phyloP scores from a whole-genome alignment of 768 basidiomycete species.

The Tylopilus vinaceipallidus region DNA sequence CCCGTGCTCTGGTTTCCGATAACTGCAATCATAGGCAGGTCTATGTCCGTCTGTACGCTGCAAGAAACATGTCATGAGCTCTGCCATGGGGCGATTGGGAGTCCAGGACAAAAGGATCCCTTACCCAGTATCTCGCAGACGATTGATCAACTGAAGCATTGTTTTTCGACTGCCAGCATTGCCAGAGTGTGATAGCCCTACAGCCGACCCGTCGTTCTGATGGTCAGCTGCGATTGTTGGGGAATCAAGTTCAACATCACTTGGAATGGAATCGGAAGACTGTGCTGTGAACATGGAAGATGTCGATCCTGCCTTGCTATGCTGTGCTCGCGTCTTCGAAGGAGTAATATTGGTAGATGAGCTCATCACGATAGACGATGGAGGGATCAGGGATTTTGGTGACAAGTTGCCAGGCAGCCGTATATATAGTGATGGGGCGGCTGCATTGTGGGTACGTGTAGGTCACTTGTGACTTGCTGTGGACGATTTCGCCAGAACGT shows the following conservation, averaged over 20 bases:
- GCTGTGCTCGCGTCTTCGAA: neutral
- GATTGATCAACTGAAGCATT: constrained; percentile 60
- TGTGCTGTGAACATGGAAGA: neutral
- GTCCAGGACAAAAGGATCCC: neutral
- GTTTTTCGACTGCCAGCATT: constrained; percentile 42
- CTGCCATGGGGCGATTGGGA: too few relatives aligned
- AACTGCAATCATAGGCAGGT: constrained; percentile 71
- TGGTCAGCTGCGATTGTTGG: neutral
- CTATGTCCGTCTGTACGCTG: constrained; percentile 68
- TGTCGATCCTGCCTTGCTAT: neutral
- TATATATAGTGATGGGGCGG: too few relatives aligned
- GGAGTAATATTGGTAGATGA: neutral
- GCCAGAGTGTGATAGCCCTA: constrained; percentile 53
- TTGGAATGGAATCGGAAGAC: neutral
- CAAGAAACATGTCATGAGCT: neutral
- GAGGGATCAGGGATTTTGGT: too few relatives aligned
- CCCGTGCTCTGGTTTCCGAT: constrained; percentile 76
- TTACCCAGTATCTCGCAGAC: constrained; percentile 61
- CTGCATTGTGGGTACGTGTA: too few relatives aligned
- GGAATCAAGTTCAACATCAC: neutral
- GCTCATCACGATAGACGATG: too few relatives aligned
- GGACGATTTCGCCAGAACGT: too few relatives aligned
- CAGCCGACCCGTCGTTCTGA: constrained; percentile 18
- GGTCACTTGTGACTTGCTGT: too few relatives aligned
- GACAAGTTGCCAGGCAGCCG: too few relatives aligned